These are phyloP conservation scores for Aspergillus felis DNA, from an alignment of 2,329 filamentous ascomycete genomes.

Conservation along the genomic window DNA sequence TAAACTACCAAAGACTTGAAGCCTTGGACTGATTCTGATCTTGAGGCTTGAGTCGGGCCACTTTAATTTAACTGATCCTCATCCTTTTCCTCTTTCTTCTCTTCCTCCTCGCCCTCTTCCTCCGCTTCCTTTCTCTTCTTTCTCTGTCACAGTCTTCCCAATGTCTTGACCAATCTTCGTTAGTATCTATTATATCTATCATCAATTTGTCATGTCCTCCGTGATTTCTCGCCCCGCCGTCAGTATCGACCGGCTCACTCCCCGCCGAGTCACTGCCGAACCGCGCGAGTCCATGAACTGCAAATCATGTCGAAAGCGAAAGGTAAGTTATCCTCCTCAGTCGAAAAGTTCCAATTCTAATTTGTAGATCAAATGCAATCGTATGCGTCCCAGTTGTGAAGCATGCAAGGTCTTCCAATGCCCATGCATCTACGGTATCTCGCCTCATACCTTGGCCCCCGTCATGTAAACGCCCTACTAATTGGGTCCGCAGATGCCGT, in stretches of 20 bases:
- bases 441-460: slow-evolving; percentile 6
- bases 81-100: neutral
- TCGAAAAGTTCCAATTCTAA: slow-evolving; percentile 1
- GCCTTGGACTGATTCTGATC: too few relatives aligned
- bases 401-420: slow-evolving; percentile 87
- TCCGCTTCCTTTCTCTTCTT: neutral
- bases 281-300: slow-evolving; percentile 91
- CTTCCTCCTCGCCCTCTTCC: slow-evolving; percentile 1
- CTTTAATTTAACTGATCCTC: neutral
- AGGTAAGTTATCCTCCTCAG: slow-evolving; percentile 54
- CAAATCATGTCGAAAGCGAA: slow-evolving; percentile 88
- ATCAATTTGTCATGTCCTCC: neutral
- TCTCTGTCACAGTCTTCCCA: neutral
- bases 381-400: slow-evolving; percentile 77
- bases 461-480: slow-evolving; percentile 29
- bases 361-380: slow-evolving; percentile 77
- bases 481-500: slow-evolving; percentile 60
- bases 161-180: neutral
- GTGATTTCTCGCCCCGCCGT: slow-evolving; percentile 70
- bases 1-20: too few relatives aligned
- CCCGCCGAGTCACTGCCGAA: slow-evolving; percentile 67
- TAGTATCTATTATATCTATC: neutral
- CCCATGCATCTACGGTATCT: slow-evolving; percentile 78
- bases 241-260: slow-evolving; percentile 73
- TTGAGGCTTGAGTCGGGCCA: neutral